Base-by-base conservation (phyloP, 164 flowering plant species). In the Pachysandra terminalis region DNA sequence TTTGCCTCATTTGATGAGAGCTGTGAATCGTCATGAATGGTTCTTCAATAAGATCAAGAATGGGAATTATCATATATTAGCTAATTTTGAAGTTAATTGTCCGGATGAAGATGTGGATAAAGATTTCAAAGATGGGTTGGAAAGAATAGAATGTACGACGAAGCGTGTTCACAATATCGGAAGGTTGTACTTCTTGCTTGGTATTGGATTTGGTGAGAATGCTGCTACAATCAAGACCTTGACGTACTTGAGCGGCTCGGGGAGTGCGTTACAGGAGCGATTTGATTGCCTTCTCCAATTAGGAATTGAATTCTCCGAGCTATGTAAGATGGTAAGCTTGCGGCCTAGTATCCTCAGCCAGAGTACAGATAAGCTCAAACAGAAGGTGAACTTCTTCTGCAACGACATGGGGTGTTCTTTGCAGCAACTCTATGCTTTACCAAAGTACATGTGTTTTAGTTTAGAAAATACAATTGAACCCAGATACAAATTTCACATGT, bases 141-240 rank as follows among this genome's bases (percentile, higher is more conserved):
- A 75, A 59, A 79, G 59, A 48, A 73, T 85, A n/a, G 70, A 45
- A 51, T 62, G 61, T 41, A 32, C 78, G 35, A 78, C 69, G 59
- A 59, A 60, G 52, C 72, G 64, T 0, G 0, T 26, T 62, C 85
- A 86, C 63, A 71, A 73, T 15, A 56, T 78, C 51, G 69, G 64
- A 10, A 90, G 87, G 76, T 66, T 88, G 72, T 56, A 83, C 23
- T 88, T 86, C 74, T 63, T 88, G 72, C 85, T 76, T 53, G 70
- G 78, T n/a, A 80, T 82, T 61, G 93, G 96, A 21, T 90, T 82
- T 71, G 93, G 90, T 60, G 87, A 84, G 68, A 88, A 87, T 68
- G 21, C n/a, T 56, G 63, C 69, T 67, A 82, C 90, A 7, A 40
- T 84, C 32, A 78, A 82, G 68, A 73, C 78, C 49, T 70, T 88